Conservation (phyloP, 306 rosid genomes). For the Cucumis hystrix region DNA sequence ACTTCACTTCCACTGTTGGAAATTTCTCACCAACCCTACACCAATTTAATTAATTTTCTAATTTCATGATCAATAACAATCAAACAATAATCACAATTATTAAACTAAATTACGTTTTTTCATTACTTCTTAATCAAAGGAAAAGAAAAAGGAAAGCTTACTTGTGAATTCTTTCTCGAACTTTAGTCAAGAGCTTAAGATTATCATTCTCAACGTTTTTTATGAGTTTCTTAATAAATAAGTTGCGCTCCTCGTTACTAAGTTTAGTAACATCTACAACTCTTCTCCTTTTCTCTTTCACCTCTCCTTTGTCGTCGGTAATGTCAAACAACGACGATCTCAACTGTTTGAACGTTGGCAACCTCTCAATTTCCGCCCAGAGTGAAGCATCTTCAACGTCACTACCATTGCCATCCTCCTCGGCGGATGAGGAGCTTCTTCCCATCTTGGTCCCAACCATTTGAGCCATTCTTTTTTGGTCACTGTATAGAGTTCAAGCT, state of each 20-base stretch:
- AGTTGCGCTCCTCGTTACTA: slow-evolving; percentile 31
- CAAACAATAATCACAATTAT: too few species aligned
- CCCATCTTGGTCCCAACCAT: too few species aligned
- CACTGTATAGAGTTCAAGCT: too few species aligned
- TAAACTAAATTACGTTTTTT: too few species aligned
- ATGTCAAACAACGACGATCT: slow-evolving; percentile 41
- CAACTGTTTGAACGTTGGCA: slow-evolving; percentile 35
- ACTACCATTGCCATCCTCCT: not conserved
- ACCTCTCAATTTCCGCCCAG: slow-evolving; percentile 46
- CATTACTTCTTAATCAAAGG: too few species aligned
- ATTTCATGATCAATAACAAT: too few species aligned
- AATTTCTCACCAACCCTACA: slow-evolving; percentile 46
- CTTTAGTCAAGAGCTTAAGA: slow-evolving; percentile 36
- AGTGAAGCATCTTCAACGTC: slow-evolving; percentile 9
- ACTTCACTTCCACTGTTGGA: slow-evolving; percentile 56
- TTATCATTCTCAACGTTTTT: slow-evolving; percentile 50
- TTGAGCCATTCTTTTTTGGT: too few species aligned
- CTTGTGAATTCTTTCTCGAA: slow-evolving; percentile 46
- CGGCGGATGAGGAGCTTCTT: too few species aligned
- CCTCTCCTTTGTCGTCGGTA: not conserved
- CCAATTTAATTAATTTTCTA: not conserved
- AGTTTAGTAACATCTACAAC: slow-evolving; percentile 61
- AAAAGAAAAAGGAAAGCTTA: not conserved
- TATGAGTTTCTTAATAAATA: slow-evolving; percentile 53
- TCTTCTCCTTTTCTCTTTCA: slow-evolving; percentile 13